Evolutionary conservation across 305 asterid species (phyloP).

Genomic region (Fraxinus nigra): DNA sequence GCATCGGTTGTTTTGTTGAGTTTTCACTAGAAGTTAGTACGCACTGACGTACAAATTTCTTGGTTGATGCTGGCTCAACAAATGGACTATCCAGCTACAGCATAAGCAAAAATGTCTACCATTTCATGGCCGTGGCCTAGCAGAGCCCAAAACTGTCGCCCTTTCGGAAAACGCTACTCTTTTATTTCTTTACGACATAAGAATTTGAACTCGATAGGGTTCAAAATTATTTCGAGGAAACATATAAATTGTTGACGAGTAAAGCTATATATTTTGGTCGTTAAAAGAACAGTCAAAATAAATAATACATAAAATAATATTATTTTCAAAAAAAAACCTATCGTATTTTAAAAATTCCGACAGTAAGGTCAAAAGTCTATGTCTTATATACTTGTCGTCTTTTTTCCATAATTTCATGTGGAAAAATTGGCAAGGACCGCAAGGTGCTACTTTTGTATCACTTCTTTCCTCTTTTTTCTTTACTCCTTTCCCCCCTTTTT

Average conservation of each 20-base stretch:
- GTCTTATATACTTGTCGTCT: neutral
- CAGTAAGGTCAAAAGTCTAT: neutral
- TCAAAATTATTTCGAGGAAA: neutral
- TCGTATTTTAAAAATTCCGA: neutral
- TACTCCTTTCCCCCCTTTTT: neutral
- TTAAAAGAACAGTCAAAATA: neutral
- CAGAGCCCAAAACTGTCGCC: neutral
- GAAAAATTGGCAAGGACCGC: neutral
- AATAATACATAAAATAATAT: neutral
- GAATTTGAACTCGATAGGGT: neutral
- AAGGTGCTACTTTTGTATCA: neutral
- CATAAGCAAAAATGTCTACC: neutral
- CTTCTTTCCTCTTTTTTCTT: neutral
- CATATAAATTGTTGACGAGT: neutral
- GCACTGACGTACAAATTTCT: neutral
- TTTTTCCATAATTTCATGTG: neutral
- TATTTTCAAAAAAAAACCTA: neutral
- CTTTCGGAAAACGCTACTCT: neutral
- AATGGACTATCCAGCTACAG: neutral
- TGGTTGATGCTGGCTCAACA: neutral
- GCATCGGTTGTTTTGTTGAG: neutral
- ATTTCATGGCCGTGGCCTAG: neutral
- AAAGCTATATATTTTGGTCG: neutral
- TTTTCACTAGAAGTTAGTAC: neutral
- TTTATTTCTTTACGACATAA: neutral